Evolutionary conservation across 2,329 filamentous ascomycete species (phyloP), one percentile per base, ranked within the genome.

Genomic region (Colletotrichum musicola): DNA sequence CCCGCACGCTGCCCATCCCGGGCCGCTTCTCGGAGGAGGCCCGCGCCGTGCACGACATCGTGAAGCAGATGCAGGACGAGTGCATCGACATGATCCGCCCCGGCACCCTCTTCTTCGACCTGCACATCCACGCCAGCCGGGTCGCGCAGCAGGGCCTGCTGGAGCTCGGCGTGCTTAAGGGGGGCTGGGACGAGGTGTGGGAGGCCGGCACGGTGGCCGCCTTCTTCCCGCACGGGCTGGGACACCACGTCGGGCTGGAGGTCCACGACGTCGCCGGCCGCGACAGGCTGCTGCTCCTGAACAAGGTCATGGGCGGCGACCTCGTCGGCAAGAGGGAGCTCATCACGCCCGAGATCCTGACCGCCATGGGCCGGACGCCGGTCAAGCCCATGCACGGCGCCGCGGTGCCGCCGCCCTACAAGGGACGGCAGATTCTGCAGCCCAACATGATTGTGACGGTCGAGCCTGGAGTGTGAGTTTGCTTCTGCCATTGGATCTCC

Each of bases 1-100:
- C 96, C 0, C 89, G 95, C 44, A 96, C 95, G 0, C 89, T 98
- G 72, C 95, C 95, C 4, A 81, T 98, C 22, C 87, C 86, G 14
- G 92, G 93, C 6, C 65, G 70, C 0, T 97, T 94, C 73, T 88
- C 89, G 0, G 78, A 84, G 14, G 92, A 95, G 77, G 90, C 91
- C 1, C 86, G 87, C 55, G 86, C 88, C 10, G 90, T 98, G 60
- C 95, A 98, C 77, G 85, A 88, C 53, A 84, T 96, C 27, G 95
- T 97, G 4, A 84, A 92, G 72, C 83, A 86, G 68, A 97, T 98
- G 94, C 95, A 97, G 80, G 83, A 86, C 7, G 86, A 89, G 62
- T 94, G 92, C 73, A 92, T 97, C 75, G 81, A 82, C 6, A 84
- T 88, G 73, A 83, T 97, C 22, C 86, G 85, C 47, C 92, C 92